A percentile compares a stretch with the other conserved stretches of the same genome.
Conservation (phyloP, 495 filamentous ascomycete genomes). For the Xylaria nigripes region DNA sequence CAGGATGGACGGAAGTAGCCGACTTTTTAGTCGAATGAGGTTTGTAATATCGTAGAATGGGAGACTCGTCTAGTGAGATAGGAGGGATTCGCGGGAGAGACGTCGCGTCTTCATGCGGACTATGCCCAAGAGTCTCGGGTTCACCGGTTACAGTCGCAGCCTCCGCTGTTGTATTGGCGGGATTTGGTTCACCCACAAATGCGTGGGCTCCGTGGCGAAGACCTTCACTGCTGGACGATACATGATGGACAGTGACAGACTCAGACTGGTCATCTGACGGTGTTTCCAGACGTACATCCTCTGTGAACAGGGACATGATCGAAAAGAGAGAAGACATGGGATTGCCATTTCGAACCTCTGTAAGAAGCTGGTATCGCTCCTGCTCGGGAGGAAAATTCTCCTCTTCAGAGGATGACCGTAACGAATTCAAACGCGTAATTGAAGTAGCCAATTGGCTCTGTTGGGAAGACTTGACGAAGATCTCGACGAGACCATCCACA, state of each 20-base stretch:
- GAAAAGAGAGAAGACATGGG: conserved; percentile 98
- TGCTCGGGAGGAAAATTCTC: conserved; percentile 48
- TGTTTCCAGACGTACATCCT: conserved; percentile 70
- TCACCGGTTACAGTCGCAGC: conserved; percentile 8
- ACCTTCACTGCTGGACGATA: conserved; percentile 40
- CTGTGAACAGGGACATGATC: conserved; percentile 91
- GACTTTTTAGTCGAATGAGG: conserved; percentile 26
- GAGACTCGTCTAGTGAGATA: conserved; percentile 55
- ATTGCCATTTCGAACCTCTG: conserved; percentile 95
- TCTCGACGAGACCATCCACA: conserved; percentile 93
- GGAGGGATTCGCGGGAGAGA: conserved; percentile 53
- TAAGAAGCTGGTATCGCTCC: conserved; percentile 81
- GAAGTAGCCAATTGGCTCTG: conserved; percentile 37
- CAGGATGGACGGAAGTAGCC: conserved; percentile 80
- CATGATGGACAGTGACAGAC: conserved; percentile 18
- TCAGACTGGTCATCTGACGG: conserved; percentile 17
- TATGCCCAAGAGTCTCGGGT: conserved; percentile 13
- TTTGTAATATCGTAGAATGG: conserved; percentile 19
- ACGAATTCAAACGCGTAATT: conserved; percentile 9
- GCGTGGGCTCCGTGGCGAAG: conserved; percentile 28
- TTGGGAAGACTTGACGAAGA: conserved; percentile 87
- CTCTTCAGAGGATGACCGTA: conserved; percentile 50
- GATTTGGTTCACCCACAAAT: conserved; percentile 19
- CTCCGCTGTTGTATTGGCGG: conserved; percentile 10
- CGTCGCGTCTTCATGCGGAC: conserved; percentile 13